Base-by-base conservation (phyloP, 768 basidiomycete species). In the Suillus paluster region DNA sequence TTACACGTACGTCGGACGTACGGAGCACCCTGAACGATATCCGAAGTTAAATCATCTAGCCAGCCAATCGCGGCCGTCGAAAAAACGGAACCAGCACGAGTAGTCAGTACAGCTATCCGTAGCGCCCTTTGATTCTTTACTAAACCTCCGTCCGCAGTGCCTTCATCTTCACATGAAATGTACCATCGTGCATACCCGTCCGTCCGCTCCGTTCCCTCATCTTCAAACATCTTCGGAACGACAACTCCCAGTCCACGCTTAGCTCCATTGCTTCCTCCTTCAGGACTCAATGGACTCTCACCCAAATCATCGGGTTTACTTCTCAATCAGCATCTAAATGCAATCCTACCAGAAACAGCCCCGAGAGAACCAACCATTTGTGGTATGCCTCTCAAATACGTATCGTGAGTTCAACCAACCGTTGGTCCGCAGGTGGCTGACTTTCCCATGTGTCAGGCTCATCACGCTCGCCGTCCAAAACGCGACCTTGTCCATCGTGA, bases 391-490 rank as follows among this genome's bases (percentile, higher is more conserved):
- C 78, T 92, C 67, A 92, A 92, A 89, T 92, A 91, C 63, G 82
- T 92, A 14, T 91, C 90, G 89, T 91, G 71, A 79, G 90, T 81
- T 70, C 33, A 41, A 12, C 63, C 34, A 48, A 4, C 49, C 2
- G 53, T 62, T 53, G 64, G 4, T 55, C 59, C 30, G 19, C 27
- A 50, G 30, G 39, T 12, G 30, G 48, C 60, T 42, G 63, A 61
- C 60, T 62, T 49, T 61, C 41, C 48, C 63, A 60, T 58, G 46
- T 50, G 23, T 41, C 23, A 62, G 91, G 15, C 82, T 94, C 62
- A 86, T 95, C 65, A 93, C 92, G 19, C 86, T 96, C 55, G 94
- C 94, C 5, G 89, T 97, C 3, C 97, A 99, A 80, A 99, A 99
- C 77, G 94, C 94, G 34, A 88, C 93, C 11, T 81, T 99, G 54